phyloP scores from a whole-genome alignment of 768 basidiomycete species.

The Suillus fuscotomentosus region DNA sequence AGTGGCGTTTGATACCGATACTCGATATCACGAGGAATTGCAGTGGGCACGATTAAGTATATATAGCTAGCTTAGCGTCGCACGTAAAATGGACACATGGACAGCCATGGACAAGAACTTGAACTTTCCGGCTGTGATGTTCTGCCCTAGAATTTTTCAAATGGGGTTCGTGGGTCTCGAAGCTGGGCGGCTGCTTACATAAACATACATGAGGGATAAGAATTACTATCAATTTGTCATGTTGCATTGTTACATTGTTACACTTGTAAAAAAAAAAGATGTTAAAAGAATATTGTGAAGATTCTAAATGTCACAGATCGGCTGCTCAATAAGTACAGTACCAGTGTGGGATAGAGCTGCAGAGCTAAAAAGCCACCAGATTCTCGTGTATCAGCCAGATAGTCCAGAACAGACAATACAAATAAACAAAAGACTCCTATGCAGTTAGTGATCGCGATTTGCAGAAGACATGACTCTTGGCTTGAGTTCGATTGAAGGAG shows the following conservation, averaged over 20 bases:
- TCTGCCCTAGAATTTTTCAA: not conserved
- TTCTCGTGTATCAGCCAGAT: not conserved
- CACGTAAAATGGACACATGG: not conserved
- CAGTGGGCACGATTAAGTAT: not conserved
- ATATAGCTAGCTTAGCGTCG: not conserved
- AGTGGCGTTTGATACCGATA: not conserved
- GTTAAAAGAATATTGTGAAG: too few relatives aligned
- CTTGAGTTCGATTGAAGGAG: not conserved
- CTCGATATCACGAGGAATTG: not conserved
- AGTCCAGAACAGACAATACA: not conserved
- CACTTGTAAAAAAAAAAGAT: too few relatives aligned
- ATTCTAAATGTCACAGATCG: not conserved
- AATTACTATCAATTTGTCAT: too few relatives aligned
- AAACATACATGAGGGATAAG: too few relatives aligned
- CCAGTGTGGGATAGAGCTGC: not conserved
- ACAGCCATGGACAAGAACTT: not conserved
- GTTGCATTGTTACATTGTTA: too few relatives aligned
- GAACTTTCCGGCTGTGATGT: not conserved
- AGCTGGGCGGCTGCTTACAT: too few relatives aligned
- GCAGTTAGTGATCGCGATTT: not conserved
- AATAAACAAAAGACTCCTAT: not conserved
- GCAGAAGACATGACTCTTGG: not conserved
- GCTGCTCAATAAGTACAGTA: not conserved
- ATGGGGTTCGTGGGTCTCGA: not conserved
- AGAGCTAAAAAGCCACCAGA: not conserved